Percentiles rank a stretch among this genome's conserved stretches.
Evolutionary conservation across 2,329 filamentous ascomycete species (phyloP).

Genomic region (Penicillium capsulatum): DNA sequence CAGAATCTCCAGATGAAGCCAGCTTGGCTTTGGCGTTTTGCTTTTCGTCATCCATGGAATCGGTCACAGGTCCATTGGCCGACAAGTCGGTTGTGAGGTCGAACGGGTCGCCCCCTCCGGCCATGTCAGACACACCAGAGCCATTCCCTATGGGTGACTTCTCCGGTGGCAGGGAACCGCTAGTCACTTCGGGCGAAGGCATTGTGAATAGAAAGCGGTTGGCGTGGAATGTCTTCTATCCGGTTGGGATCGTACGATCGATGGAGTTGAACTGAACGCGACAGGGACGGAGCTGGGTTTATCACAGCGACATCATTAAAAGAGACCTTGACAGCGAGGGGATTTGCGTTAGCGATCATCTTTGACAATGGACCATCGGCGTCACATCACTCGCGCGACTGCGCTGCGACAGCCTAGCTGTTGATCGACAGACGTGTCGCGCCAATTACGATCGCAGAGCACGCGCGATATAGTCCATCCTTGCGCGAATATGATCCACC

Average conservation of each 20-base stretch:
- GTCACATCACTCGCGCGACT: constrained; percentile 11
- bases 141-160: constrained; percentile 25
- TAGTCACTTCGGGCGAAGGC: constrained; percentile 34
- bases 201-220: constrained; percentile 20
- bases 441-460: constrained; percentile 12
- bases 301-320: constrained; percentile 34
- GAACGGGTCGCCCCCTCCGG: constrained; percentile 21
- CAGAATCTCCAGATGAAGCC: constrained; percentile 46
- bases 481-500: too few species aligned
- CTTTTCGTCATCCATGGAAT: constrained; percentile 56
- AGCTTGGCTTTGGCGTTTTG: constrained; percentile 58
- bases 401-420: constrained; percentile 7
- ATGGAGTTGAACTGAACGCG: constrained; percentile 23
- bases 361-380: not conserved
- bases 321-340: constrained; percentile 5
- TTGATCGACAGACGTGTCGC: constrained; percentile 19
- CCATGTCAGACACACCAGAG: constrained; percentile 22
- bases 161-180: constrained; percentile 21
- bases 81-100: constrained; percentile 23
- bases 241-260: constrained; percentile 22
- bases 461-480: too few species aligned
- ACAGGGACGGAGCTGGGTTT: constrained; percentile 18
- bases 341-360: constrained; percentile 8
- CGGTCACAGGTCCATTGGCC: constrained; percentile 28
- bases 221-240: constrained; percentile 1